Evolutionary conservation across 257 asterid genomes (phyloP), one percentile per base, ranked within the genome.

Genomic region (Lantana camara): DNA sequence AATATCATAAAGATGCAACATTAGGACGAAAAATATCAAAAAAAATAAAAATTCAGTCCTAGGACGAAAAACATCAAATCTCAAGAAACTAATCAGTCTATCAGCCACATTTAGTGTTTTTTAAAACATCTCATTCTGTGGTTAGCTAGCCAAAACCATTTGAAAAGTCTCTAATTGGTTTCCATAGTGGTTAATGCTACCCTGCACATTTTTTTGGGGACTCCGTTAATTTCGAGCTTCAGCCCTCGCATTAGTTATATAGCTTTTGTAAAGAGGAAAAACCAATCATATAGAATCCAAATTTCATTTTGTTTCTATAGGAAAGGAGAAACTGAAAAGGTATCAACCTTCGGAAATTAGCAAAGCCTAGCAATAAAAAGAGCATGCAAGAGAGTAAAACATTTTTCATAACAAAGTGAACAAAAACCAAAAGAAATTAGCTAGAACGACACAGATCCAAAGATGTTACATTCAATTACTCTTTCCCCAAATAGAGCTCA

Each of bases 381-480:
- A 27, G 35, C 52, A 62, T 42, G 47, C 58, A 46, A 46, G 66
- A 45, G 67, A 16, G 5, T 24, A 29, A 21, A 56, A 12, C 71
- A 74, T 32, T 30, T 72, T 47, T 23, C 34, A 6, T 5, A 3
- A 27, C 38, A 4, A n/a, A 24, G 21, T 20, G 13, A 57, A 20
- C 24, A 15, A 55, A 32, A 30, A 15, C n/a, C 10, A 40, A 59
- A 47, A 17, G 5, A 37, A 45, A 64, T 41, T 49, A 50, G 72
- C 44, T 38, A 56, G 57, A 60, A 30, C 38, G 50, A 40, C 68
- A 51, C 10, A 10, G 38, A 10, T 62, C 51, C 24, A 38, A 34
- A 42, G 46, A 68, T 55, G 66, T 20, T 38, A 53, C 20, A 41
- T 61, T 67, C 60, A 24, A 15, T 29, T 27, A 9, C 63, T 57